Base-by-base conservation (phyloP, 768 basidiomycete genomes). In the Chiua virens region DNA sequence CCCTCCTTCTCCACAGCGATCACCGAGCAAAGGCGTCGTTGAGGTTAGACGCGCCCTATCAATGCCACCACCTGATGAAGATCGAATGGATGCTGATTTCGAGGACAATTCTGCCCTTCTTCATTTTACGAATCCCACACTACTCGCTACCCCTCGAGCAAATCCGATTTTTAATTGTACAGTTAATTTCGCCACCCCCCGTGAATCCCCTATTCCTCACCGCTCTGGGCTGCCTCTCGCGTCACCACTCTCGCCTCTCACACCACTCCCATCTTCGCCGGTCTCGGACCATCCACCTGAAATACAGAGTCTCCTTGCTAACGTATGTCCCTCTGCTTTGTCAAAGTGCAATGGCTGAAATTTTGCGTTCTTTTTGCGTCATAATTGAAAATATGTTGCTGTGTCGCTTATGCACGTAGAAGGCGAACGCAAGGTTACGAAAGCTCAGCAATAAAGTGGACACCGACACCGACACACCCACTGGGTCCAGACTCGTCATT, bases 201-300 rank as follows among this genome's bases (percentile, higher is more conserved):
- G 49, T 25, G 46, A 44, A 38, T 36, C 56, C 9, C 45, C 27
- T 4, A 49, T 43, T 14, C 48, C 45, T 25, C 34, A 47, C 13
- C 41, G 43, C 35, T 48, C 54, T 5, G 20, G 25, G 18, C 27
- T 42, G 20, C 47, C 42, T 27, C 17, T 47, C 3, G 17, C 51
- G 15, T 58, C 64, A 5, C 66, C 73, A 10, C 61, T 72, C 51
- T 78, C 76, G 1, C 76, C 76, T 17, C 67, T 84, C 32, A 81
- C 82, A 8, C 81, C 82, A 8, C 58, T 80, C 30, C 75, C 79
- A 7, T 71, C 75, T 52, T 79, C 81, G 2, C 80, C 80, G 6
- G 59, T 61, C 25, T 18, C 32, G 4, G 56, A 44, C 43, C 21
- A 20, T 34, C 40, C 48, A 8, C 57, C 55, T 20, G 42, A 28